Evolutionary conservation across 768 basidiomycete genomes (phyloP).

Genomic region (Trametes cubensis): DNA sequence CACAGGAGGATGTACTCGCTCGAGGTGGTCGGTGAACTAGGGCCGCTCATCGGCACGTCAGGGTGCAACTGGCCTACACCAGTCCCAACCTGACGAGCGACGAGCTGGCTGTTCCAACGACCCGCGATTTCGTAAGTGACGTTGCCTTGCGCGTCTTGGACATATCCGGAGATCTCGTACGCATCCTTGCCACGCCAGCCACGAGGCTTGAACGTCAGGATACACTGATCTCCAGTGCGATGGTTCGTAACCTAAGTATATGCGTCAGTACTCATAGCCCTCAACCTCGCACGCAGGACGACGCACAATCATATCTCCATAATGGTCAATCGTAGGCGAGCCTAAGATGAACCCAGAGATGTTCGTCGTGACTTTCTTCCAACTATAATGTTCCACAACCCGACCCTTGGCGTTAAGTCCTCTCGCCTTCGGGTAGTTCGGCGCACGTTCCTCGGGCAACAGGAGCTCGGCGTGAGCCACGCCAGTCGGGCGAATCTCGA

Average conservation of each 20-base stretch:
- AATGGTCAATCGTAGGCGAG: constrained; percentile 55
- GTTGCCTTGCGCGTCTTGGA: constrained; percentile 64
- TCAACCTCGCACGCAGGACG: neutral
- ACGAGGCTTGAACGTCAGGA: constrained; percentile 93
- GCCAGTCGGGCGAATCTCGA: constrained; percentile 96
- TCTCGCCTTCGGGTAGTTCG: constrained; percentile 62
- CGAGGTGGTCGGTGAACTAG: constrained; percentile 46
- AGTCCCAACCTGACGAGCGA: constrained; percentile 74
- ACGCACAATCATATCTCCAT: constrained; percentile 91
- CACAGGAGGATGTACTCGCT: constrained; percentile 86
- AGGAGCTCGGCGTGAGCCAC: constrained; percentile 86
- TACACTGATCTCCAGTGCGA: constrained; percentile 83
- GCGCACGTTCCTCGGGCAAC: constrained; percentile 67
- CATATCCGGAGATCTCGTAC: constrained; percentile 88
- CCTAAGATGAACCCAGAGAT: constrained; percentile 94
- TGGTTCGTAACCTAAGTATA: constrained; percentile 75
- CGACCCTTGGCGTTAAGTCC: constrained; percentile 46
- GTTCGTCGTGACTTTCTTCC: constrained; percentile 93
- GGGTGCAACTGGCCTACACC: constrained; percentile 64
- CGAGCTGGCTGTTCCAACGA: constrained; percentile 93
- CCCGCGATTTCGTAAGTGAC: constrained; percentile 89
- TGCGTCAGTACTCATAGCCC: neutral
- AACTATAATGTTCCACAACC: constrained; percentile 88
- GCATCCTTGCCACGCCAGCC: constrained; percentile 94
- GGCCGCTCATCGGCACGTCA: constrained; percentile 59